Evolutionary conservation across 495 filamentous ascomycete species (phyloP).

Genomic region (Penicillium nucicola): DNA sequence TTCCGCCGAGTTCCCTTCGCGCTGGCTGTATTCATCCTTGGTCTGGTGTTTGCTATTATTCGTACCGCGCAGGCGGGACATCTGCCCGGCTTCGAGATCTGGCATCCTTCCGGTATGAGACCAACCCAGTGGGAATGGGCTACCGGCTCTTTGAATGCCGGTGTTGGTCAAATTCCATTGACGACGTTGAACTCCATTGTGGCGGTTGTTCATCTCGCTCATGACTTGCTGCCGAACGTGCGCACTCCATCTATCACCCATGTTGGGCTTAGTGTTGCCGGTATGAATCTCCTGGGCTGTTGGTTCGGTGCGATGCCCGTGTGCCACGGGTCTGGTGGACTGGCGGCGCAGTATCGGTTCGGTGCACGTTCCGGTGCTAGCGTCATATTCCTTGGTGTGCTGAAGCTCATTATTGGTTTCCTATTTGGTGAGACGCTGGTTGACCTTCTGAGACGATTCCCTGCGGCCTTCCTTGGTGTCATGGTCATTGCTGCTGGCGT

Average conservation of each 20-base stretch:
- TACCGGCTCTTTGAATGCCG: slow-evolving; percentile 53
- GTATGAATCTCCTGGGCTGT: slow-evolving; percentile 80
- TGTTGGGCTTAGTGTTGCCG: slow-evolving; percentile 73
- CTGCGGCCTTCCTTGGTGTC: slow-evolving; percentile 69
- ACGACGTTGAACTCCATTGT: slow-evolving; percentile 90
- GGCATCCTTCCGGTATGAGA: slow-evolving; percentile 43
- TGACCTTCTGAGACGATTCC: slow-evolving; percentile 65
- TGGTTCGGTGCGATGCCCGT: slow-evolving; percentile 96
- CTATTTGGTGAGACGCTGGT: slow-evolving; percentile 68
- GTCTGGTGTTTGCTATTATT: slow-evolving; percentile 55
- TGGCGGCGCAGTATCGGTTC: slow-evolving; percentile 87
- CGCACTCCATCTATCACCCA: slow-evolving; percentile 64
- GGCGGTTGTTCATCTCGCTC: slow-evolving; percentile 71
- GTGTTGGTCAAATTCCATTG: slow-evolving; percentile 81
- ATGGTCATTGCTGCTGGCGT: slow-evolving; percentile 88
- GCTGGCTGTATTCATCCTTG: slow-evolving; percentile 63
- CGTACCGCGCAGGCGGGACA: slow-evolving; percentile 27
- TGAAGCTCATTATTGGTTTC: slow-evolving; percentile 75
- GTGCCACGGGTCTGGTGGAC: slow-evolving; percentile 87
- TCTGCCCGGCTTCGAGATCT: slow-evolving; percentile 48
- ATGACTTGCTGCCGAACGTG: slow-evolving; percentile 68
- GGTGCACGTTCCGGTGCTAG: slow-evolving; percentile 84
- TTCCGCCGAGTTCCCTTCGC: slow-evolving; percentile 70
- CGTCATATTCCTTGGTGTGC: slow-evolving; percentile 70
- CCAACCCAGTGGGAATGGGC: slow-evolving; percentile 46